Evolutionary conservation across 305 asterid genomes (phyloP).

Genomic region (Fraxinus platypoda): DNA sequence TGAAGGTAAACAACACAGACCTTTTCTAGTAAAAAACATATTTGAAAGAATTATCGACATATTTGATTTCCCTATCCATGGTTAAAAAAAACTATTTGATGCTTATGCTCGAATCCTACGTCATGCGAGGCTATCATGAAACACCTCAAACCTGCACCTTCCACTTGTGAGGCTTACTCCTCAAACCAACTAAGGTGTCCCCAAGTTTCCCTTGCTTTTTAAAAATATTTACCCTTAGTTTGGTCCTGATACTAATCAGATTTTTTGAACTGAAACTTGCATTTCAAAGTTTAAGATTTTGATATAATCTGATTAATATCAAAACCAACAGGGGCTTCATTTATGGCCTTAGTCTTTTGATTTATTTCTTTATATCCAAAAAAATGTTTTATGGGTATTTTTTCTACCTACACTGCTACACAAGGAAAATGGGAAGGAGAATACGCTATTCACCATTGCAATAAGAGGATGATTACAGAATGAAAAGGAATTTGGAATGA

Average conservation of each 20-base stretch:
- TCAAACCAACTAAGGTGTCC: not conserved
- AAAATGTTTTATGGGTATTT: not conserved
- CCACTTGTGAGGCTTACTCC: not conserved
- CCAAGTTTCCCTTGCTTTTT: not conserved
- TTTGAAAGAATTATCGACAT: not conserved
- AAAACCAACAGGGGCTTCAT: not conserved
- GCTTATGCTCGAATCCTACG: not conserved
- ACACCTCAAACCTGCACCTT: not conserved
- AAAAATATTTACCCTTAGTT: not conserved
- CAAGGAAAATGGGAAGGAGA: not conserved
- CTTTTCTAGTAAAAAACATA: not conserved
- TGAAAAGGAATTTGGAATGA: not conserved
- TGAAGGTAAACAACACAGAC: not conserved
- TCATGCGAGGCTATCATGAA: not conserved
- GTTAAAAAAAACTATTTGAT: not conserved
- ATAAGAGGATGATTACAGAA: not conserved
- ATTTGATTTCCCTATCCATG: not conserved
- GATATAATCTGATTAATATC: not conserved
- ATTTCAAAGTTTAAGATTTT: not conserved
- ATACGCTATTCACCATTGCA: not conserved
- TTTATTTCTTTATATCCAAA: not conserved
- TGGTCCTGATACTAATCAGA: not conserved
- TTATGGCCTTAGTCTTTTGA: not conserved
- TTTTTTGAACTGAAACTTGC: not conserved
- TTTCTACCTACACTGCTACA: not conserved